These are phyloP conservation scores for Puccinia novopanici DNA, from an alignment of 1,284 basidiomycete species.

Conservation along the genomic window DNA sequence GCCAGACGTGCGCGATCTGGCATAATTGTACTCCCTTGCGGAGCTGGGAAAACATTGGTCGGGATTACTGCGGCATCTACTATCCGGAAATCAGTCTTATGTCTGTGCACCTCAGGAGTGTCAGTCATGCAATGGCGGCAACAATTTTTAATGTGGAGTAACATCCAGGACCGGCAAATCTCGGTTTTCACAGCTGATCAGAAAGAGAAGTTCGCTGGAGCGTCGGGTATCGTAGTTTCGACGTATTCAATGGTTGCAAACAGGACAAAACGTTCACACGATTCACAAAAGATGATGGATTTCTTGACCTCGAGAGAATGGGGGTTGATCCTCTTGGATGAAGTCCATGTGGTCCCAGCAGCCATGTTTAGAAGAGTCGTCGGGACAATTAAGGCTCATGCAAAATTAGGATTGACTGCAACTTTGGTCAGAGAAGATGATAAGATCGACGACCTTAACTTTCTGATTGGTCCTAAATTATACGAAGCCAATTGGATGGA, in stretches of 20 bases:
- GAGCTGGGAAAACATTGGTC: constrained; percentile 96
- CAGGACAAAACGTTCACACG: constrained; percentile 89
- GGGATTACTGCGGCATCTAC: constrained; percentile 99
- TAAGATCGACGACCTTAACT: constrained; percentile 97
- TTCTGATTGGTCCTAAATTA: constrained; percentile 97
- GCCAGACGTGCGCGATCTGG: constrained; percentile 88
- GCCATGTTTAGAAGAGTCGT: constrained; percentile 95
- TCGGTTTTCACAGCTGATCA: constrained; percentile 89
- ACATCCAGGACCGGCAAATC: constrained; percentile 89
- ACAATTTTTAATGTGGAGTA: constrained; percentile 96
- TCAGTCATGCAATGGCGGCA: constrained; percentile 98
- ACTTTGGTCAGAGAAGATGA: constrained; percentile 98
- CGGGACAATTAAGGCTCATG: constrained; percentile 93
- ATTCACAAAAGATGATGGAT: constrained; percentile 98
- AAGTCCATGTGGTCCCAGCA: constrained; percentile 95
- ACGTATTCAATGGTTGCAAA: constrained; percentile 99
- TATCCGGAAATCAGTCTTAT: constrained; percentile 98
- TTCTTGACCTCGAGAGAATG: constrained; percentile 91
- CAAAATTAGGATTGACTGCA: constrained; percentile 90
- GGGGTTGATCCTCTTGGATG: constrained; percentile 92
- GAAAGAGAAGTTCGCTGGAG: too few relatives aligned
- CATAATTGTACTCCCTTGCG: constrained; percentile 97
- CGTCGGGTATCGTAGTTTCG: constrained; percentile 91
- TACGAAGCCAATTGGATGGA: constrained; percentile 99
- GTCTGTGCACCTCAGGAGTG: constrained; percentile 93